Evolutionary conservation across 306 rosid genomes (phyloP), one percentile per base, ranked within the genome.

Genomic region (Cicer pinnatifidum): DNA sequence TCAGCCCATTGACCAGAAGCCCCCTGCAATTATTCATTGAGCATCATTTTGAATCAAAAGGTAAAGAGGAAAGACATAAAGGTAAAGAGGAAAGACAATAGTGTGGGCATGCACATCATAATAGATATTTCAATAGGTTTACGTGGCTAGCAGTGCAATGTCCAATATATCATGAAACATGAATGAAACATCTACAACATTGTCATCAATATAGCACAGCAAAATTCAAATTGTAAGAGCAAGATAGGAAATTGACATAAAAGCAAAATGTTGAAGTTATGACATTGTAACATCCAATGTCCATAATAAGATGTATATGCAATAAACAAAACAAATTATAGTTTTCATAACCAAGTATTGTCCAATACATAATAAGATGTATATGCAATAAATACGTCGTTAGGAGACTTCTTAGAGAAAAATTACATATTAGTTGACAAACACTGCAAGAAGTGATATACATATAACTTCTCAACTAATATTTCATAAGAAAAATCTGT

Each of bases 1-100:
- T 91, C 97, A 67, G 84, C 89, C 98, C 92, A 89, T 66, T 87
- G 90, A 53, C 87, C 65, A 71, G 92, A 76, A 81, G 93, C 76
- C 43, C 96, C 94, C 97, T 93, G 85, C 57, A 82, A 69, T 71
- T 43, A 72, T 65, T 69, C 20, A 62, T 65, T 47, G 67, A 76
- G 77, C 75, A 77, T 52, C 38, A 67, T 43, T 66, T 61, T 45
- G 23, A 70, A 67, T 60, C 80, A 23, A 12, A 78, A 67, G 57
- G 73, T 64, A 23, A 23, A 23, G 33, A 23, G 33, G 33, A 23
- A 23, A 23, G 33, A 2, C 4, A 20, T 33, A 60, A 54, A 59
- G 59, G 8, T 33, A 63, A 54, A 15, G 61, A 17, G 6, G 40
- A 63, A 78, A 73, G 50, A 20, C 54, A 69, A 52, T 64, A 50